A percentile compares a stretch with the other conserved stretches of the same genome.
phyloP scores from a whole-genome alignment of 768 basidiomycete species.

The Tricholoma flavovirens region DNA sequence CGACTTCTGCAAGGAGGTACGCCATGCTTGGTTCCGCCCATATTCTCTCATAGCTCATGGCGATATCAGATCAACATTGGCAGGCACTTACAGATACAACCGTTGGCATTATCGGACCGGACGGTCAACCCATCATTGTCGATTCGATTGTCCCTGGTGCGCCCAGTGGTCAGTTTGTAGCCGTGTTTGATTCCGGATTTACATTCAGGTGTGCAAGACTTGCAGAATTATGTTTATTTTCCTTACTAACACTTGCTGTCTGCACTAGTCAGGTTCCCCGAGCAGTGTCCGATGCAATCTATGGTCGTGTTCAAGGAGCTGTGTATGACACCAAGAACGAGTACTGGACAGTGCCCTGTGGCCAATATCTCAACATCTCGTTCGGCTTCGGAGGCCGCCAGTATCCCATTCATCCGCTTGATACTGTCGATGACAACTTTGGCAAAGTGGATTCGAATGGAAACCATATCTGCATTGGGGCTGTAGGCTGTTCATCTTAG shows the following conservation, averaged over 20 bases:
- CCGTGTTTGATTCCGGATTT: constrained; percentile 71
- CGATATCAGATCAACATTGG: constrained; percentile 67
- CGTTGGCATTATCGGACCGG: constrained; percentile 69
- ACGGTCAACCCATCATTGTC: constrained; percentile 55
- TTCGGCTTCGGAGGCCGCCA: constrained; percentile 64
- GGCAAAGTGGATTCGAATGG: constrained; percentile 40
- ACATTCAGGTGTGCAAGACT: constrained; percentile 31
- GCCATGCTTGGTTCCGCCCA: constrained; percentile 2
- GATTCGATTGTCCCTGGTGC: constrained; percentile 67
- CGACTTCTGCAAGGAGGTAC: constrained; percentile 43
- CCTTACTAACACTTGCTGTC: background rate
- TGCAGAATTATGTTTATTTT: background rate
- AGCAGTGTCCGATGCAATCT: constrained; percentile 72
- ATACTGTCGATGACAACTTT: constrained; percentile 59
- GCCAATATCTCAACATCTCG: constrained; percentile 63
- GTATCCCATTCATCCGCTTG: constrained; percentile 74
- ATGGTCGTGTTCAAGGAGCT: constrained; percentile 72
- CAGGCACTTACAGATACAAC: constrained; percentile 63
- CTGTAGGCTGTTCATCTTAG: constrained; percentile 38
- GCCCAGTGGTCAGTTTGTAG: constrained; percentile 58
- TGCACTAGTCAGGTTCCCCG: constrained; percentile 61
- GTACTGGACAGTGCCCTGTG: constrained; percentile 73
- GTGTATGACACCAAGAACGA: constrained; percentile 49
- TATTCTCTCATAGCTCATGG: background rate
- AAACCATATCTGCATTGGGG: constrained; percentile 56